Percentiles rank a stretch among this genome's conserved stretches.
Conservation (phyloP, 768 basidiomycete species). For the Mycena rosella region DNA sequence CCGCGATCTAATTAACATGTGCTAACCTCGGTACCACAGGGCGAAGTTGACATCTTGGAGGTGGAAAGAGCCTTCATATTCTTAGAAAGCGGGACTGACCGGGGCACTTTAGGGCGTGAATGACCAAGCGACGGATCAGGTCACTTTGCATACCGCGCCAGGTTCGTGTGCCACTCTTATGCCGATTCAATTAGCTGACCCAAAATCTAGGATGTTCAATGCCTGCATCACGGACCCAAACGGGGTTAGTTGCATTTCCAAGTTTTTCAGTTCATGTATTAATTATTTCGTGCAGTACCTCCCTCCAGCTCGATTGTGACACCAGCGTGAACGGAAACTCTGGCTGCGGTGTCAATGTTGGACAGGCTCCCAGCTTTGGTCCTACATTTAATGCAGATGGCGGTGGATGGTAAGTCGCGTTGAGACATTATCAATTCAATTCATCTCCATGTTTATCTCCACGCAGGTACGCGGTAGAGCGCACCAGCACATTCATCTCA, state of each 20-base stretch:
- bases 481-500: slow-evolving; percentile 66
- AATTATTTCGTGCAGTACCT: background rate
- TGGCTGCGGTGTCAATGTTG: slow-evolving; percentile 62
- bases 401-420: slow-evolving; percentile 72
- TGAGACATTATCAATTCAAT: slow-evolving; percentile 14
- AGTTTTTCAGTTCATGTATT: background rate
- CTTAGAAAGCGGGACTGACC: too few relatives aligned
- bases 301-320: slow-evolving; percentile 54
- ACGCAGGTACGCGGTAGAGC: slow-evolving; percentile 72
- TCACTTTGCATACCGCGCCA: slow-evolving; percentile 58
- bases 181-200: too few relatives aligned
- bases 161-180: slow-evolving; percentile 48
- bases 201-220: slow-evolving; percentile 56
- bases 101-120: slow-evolving; percentile 61
- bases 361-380: slow-evolving; percentile 62
- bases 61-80: too few relatives aligned
- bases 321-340: slow-evolving; percentile 57
- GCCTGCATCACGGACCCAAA: slow-evolving; percentile 54
- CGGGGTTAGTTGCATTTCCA: slow-evolving; percentile 52
- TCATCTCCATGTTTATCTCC: background rate
- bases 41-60: too few relatives aligned
- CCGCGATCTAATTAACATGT: too few relatives aligned
- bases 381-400: slow-evolving; percentile 68
- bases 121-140: slow-evolving; percentile 55
- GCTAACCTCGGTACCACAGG: too few relatives aligned